Evolutionary conservation across 768 basidiomycete species (phyloP), one percentile per base, ranked within the genome.

Genomic region (Lentinula aciculospora): DNA sequence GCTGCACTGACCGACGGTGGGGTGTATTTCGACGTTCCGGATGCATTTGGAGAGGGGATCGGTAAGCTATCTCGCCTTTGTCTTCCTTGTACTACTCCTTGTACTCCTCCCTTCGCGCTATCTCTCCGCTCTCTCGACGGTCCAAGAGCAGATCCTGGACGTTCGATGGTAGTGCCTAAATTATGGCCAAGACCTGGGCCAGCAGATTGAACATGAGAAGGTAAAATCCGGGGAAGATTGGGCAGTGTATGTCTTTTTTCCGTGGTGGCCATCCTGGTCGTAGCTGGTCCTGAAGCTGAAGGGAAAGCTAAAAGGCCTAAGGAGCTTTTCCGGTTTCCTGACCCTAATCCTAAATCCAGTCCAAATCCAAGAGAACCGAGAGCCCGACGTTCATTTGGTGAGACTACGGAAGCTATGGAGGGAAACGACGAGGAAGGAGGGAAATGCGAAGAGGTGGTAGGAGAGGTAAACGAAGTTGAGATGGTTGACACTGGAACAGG

Each of bases 401-500:
- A 57, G 25, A 51, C 58, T n/a, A 47, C 36, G 46, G 45, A 55
- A 40, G 28, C 57, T 3, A 49, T 31, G 36, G 57, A 53, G 37
- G 60, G 34, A 44, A 51, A 46, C 4, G 49, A 46, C 17, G 57
- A 31, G 29, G 57, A 58, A n/a, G 58, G 27, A 31, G 54, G 57
- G 25, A 58, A 23, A 0, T 19, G 21, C 19, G 46, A 23, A 44
- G 57, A 59, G n/a, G 49, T 42, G 42, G 54, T 17, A 44, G 60
- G n/a, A 47, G 57, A 4, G 32, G 29, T 28, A 42, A 57, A 37
- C 19, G 44, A 3, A 45, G 21, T 8, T 57, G 47, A 5, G 39
- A 4, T 17, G 32, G 53, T 21, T 17, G 73, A 67, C 29, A 64
- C 71, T 39, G 69, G 72, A 10, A 62, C 72, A 6, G 89, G 91